Evolutionary conservation across 768 basidiomycete species (phyloP).

Genomic region (Xerocomellus chrysenteron): DNA sequence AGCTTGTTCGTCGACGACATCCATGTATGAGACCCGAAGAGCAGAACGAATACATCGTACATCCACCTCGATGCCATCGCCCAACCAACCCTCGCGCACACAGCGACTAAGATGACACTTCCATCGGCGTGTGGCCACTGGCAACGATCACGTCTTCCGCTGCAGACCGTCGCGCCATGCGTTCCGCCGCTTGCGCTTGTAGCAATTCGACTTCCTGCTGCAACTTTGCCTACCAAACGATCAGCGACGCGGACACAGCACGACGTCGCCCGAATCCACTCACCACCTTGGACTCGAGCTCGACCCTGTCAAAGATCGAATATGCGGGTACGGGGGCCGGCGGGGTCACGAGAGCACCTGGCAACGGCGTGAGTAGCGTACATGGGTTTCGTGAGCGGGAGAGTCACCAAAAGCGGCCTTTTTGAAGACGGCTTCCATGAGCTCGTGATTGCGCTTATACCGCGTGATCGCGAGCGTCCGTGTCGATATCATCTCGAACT

Average conservation of each 20-base stretch:
- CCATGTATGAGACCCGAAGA: neutral
- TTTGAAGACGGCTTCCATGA: slow-evolving; percentile 81
- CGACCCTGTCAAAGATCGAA: slow-evolving; percentile 57
- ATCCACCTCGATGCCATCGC: neutral
- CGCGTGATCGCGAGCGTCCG: slow-evolving; percentile 68
- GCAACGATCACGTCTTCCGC: slow-evolving; percentile 31
- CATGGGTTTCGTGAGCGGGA: neutral
- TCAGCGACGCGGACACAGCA: neutral
- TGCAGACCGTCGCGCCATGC: slow-evolving; percentile 35
- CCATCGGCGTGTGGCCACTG: slow-evolving; percentile 33
- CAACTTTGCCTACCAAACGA: slow-evolving; percentile 47
- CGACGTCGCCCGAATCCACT: slow-evolving; percentile 18
- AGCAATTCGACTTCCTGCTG: slow-evolving; percentile 58
- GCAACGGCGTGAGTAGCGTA: neutral
- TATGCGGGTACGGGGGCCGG: slow-evolving; percentile 49
- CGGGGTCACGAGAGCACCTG: slow-evolving; percentile 46
- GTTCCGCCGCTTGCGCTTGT: slow-evolving; percentile 47
- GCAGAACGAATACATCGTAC: neutral
- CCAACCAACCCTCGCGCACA: neutral
- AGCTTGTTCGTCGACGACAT: neutral
- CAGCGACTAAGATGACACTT: slow-evolving; percentile 18
- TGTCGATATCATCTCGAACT: slow-evolving; percentile 69
- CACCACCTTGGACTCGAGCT: slow-evolving; percentile 58
- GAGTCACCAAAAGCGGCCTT: slow-evolving; percentile 61
- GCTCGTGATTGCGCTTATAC: slow-evolving; percentile 78